These are phyloP conservation scores for Trichoderma erinaceum DNA, from an alignment of 495 filamentous ascomycete genomes.

Conservation along the genomic window DNA sequence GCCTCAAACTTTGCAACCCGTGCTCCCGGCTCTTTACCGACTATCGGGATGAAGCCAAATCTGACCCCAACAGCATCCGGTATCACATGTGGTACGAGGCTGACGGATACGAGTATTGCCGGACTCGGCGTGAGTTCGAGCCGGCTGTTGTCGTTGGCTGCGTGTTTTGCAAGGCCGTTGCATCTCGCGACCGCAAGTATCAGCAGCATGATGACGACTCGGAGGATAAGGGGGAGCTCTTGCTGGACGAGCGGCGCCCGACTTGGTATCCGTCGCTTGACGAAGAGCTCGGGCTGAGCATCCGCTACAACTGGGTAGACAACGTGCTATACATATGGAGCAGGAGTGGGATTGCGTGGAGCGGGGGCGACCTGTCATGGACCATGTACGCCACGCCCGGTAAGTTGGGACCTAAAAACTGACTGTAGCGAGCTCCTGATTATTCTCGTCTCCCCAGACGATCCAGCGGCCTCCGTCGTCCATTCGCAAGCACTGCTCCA, in stretches of 20 bases:
- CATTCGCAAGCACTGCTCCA: not conserved
- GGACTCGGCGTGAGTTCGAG: not conserved
- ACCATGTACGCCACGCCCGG: not conserved
- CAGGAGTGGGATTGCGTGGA: not conserved
- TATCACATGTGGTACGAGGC: not conserved
- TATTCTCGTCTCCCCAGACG: not conserved
- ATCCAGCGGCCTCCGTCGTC: not conserved
- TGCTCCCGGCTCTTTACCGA: not conserved
- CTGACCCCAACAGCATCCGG: not conserved
- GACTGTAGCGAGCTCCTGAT: not conserved
- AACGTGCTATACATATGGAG: not conserved
- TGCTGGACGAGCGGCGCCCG: not conserved
- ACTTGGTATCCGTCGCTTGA: not conserved
- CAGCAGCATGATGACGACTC: not conserved
- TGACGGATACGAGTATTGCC: not conserved
- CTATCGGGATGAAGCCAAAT: not conserved
- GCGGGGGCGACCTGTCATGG: not conserved
- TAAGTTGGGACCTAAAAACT: not conserved
- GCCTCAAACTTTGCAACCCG: not conserved
- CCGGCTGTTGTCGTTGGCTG: not conserved
- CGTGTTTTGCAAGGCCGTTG: slow-evolving; percentile 10
- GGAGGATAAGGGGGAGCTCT: not conserved
- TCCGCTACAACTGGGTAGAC: slow-evolving; percentile 3
- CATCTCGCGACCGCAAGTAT: slow-evolving; percentile 4
- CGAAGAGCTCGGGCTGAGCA: not conserved